Evolutionary conservation across 2,329 filamentous ascomycete genomes (phyloP).

Genomic region (Trichoderma lentiforme): DNA sequence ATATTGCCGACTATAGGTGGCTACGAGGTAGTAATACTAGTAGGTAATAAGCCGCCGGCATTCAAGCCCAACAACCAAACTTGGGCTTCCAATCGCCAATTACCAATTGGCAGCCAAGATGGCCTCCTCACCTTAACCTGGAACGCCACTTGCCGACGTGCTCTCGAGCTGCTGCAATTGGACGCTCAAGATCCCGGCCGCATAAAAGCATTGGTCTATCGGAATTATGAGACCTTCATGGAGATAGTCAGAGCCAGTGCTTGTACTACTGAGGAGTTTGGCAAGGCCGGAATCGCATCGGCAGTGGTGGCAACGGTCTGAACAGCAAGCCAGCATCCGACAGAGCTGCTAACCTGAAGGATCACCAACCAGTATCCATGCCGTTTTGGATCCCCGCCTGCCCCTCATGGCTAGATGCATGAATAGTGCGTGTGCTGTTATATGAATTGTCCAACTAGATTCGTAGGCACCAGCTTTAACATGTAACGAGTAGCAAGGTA

Average conservation of each 20-base stretch:
- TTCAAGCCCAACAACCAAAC: neutral
- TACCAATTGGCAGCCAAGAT: neutral
- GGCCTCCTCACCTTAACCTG: neutral
- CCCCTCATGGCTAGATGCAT: neutral
- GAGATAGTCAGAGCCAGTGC: neutral
- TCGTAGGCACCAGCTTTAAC: neutral
- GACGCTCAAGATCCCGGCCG: neutral
- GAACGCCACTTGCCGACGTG: neutral
- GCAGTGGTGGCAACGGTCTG: neutral
- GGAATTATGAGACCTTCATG: neutral
- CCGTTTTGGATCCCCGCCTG: neutral
- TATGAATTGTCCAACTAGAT: neutral
- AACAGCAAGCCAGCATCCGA: neutral
- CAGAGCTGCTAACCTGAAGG: conserved; percentile 1
- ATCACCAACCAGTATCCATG: neutral
- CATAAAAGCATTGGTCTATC: neutral
- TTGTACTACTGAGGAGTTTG: neutral
- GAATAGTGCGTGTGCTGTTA: neutral
- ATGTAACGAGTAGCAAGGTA: neutral
- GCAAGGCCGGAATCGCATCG: neutral
- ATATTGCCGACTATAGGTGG: neutral
- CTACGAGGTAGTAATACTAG: neutral
- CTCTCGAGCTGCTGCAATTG: neutral
- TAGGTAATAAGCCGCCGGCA: neutral
- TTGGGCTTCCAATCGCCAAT: neutral